Percentiles rank a stretch among this genome's conserved stretches.
phyloP scores from a whole-genome alignment of 257 asterid genomes.

The Gentiana straminea region DNA sequence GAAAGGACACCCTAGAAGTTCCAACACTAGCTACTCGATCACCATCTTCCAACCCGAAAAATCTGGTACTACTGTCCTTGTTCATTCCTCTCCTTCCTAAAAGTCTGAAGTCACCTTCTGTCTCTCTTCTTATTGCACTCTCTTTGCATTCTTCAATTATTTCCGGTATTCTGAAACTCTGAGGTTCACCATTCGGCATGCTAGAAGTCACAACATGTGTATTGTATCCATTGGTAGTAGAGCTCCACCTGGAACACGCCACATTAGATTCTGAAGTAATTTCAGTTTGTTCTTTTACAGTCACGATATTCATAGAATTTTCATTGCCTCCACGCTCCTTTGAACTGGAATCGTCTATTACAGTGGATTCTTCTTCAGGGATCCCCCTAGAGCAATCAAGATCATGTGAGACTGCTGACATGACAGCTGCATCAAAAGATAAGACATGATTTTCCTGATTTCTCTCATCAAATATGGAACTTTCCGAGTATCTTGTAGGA shows the following conservation, averaged over 20 bases:
- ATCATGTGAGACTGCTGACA: conserved; percentile 17
- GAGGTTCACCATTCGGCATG: conserved; percentile 1
- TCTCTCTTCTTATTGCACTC: conserved; percentile 26
- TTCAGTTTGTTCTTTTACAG: conserved; percentile 17
- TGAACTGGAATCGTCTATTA: not conserved
- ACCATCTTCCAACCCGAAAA: conserved; percentile 17
- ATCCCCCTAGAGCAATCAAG: conserved; percentile 13
- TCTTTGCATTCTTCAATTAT: conserved; percentile 11
- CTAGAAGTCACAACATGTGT: not conserved
- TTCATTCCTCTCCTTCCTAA: conserved; percentile 18
- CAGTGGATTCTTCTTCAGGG: conserved; percentile 17
- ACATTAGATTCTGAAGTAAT: not conserved
- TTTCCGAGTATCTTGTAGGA: conserved; percentile 1
- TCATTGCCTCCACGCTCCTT: not conserved
- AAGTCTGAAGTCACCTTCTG: conserved; percentile 23
- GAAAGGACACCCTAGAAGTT: conserved; percentile 7
- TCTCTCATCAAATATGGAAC: not conserved
- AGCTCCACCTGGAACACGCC: conserved; percentile 11
- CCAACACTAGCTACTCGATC: conserved; percentile 15
- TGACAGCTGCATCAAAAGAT: conserved; percentile 25
- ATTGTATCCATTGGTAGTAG: conserved; percentile 4
- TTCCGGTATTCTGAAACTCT: not conserved
- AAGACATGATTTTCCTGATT: conserved; percentile 9
- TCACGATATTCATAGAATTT: conserved; percentile 1
- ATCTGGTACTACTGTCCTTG: conserved; percentile 7